Percentiles rank a stretch among this genome's conserved stretches.
These are phyloP conservation scores for Chimonanthus praecox DNA, from an alignment of 164 flowering plant genomes.

Conservation along the genomic window DNA sequence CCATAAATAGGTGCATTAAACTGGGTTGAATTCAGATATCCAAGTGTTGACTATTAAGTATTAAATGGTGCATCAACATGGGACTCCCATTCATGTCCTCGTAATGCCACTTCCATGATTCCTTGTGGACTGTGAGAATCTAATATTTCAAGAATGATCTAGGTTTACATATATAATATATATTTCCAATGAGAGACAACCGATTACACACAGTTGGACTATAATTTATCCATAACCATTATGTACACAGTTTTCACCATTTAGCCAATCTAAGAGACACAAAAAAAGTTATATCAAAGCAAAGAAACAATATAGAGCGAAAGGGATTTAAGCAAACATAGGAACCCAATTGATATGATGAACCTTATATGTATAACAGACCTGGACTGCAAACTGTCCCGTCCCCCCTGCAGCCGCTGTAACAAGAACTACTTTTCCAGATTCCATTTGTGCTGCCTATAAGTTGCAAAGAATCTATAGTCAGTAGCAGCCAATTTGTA, in stretches of 20 bases:
- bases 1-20: no score
- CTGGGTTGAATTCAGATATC: no score
- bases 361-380: constrained; percentile 10
- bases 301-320: background rate
- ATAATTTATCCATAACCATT: no score
- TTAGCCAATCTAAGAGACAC: background rate
- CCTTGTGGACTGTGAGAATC: no score
- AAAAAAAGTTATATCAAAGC: background rate
- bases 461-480: constrained; percentile 10
- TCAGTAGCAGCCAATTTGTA: constrained; percentile 8
- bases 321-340: background rate
- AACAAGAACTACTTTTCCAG: constrained; percentile 84
- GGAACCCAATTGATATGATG: background rate
- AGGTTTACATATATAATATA: no score
- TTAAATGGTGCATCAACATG: no score
- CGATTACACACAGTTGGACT: no score
- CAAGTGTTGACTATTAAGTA: no score
- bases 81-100: no score
- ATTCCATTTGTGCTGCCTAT: constrained; percentile 83
- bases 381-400: constrained; percentile 99
- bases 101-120: no score
- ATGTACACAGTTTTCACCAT: background rate
- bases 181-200: no score
- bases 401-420: constrained; percentile 99
- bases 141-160: no score